A percentile compares a stretch with the other conserved stretches of the same genome.
These are phyloP conservation scores for Rhododendron mucronatum DNA, from an alignment of 148 eudicot species.

Conservation along the genomic window DNA sequence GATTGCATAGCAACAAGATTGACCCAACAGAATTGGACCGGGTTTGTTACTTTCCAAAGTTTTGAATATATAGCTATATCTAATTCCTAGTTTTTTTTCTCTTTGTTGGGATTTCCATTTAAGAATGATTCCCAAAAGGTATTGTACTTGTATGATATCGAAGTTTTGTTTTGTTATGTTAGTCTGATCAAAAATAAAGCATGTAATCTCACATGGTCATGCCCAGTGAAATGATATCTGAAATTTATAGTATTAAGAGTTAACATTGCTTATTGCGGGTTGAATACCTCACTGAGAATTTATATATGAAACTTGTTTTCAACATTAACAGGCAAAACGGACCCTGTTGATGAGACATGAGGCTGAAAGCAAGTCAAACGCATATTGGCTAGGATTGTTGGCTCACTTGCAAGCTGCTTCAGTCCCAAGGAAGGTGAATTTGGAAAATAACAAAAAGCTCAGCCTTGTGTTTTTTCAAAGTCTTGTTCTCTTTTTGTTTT, in stretches of 20 bases:
- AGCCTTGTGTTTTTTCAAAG: neutral
- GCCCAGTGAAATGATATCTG: neutral
- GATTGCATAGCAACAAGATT: slow-evolving; percentile 71
- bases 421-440: slow-evolving; percentile 80
- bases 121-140: neutral
- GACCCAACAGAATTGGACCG: slow-evolving; percentile 82
- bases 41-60: slow-evolving; percentile 43
- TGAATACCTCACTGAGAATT: neutral
- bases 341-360: slow-evolving; percentile 95
- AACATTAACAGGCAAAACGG: slow-evolving; percentile 60
- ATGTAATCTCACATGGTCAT: neutral
- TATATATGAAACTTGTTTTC: neutral
- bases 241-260: neutral
- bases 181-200: neutral
- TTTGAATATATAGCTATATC: neutral
- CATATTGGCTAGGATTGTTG: slow-evolving; percentile 90
- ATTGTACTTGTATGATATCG: neutral
- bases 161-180: neutral
- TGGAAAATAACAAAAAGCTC: slow-evolving; percentile 1
- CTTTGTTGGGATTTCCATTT: neutral
- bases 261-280: neutral
- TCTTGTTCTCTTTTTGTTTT: neutral
- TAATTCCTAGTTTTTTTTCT: neutral
- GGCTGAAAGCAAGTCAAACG: slow-evolving; percentile 94
- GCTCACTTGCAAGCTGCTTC: slow-evolving; percentile 90